Conservation (phyloP, 345 rosid genomes). For the Salix viminalis region DNA sequence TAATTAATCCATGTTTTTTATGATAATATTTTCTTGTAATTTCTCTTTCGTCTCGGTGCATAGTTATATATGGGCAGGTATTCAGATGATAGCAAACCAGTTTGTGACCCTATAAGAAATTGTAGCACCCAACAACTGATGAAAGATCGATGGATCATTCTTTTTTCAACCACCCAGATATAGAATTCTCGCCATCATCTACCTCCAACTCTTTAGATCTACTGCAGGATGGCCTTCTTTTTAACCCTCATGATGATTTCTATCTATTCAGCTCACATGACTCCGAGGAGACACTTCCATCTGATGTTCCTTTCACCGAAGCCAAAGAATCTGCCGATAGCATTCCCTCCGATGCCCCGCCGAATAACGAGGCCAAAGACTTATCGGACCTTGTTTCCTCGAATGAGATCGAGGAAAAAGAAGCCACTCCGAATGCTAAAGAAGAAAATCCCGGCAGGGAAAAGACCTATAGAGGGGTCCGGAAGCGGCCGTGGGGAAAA, state of each 20-base stretch:
- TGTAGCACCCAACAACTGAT: neutral
- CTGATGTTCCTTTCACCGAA: neutral
- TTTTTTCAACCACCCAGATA: neutral
- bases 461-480: constrained; percentile 54
- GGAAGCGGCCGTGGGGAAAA: constrained; percentile 76
- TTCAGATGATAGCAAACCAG: neutral
- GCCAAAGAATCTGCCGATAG: neutral
- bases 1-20: neutral
- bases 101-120: neutral
- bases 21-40: neutral
- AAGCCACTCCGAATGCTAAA: neutral
- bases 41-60: neutral
- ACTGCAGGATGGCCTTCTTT: neutral
- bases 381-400: neutral
- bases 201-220: neutral
- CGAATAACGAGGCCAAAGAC: neutral
- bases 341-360: neutral
- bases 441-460: constrained; percentile 12
- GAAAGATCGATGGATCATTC: neutral
- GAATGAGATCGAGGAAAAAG: neutral
- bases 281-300: neutral
- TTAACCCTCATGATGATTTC: neutral
- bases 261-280: neutral
- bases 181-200: neutral
- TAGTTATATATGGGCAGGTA: neutral